Percentiles rank a stretch among this genome's conserved stretches.
Conservation (phyloP, 31 red algal species). For the Asparagopsis taxiformis region DNA sequence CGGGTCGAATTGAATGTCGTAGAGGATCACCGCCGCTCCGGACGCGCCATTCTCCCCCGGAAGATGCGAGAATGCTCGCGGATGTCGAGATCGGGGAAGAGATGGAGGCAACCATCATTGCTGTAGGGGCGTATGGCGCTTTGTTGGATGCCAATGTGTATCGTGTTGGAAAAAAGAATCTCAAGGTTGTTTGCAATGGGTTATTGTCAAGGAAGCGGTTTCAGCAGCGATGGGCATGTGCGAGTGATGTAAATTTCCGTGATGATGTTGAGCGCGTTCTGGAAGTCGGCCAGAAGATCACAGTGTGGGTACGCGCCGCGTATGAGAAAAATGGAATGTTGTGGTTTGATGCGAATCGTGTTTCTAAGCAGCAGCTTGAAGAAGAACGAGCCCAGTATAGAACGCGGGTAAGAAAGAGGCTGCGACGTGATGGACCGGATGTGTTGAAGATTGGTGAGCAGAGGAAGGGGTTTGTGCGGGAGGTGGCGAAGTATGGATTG, state of each 20-base stretch:
- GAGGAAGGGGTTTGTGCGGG: constrained; percentile 33
- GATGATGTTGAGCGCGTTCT: constrained; percentile 27
- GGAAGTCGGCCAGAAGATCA: constrained; percentile 24
- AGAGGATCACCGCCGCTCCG: neutral
- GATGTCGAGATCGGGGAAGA: constrained; percentile 32
- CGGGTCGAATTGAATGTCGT: constrained; percentile 43
- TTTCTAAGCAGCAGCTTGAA: constrained; percentile 17
- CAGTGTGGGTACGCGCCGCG: constrained; percentile 58
- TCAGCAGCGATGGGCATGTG: constrained; percentile 36
- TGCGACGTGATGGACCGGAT: neutral
- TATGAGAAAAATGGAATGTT: constrained; percentile 28
- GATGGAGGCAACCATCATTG: constrained; percentile 17
- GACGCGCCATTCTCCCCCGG: neutral
- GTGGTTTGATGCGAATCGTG: constrained; percentile 35
- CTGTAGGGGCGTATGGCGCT: constrained; percentile 37
- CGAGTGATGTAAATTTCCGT: constrained; percentile 21
- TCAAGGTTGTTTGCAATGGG: constrained; percentile 9
- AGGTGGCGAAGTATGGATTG: constrained; percentile 28
- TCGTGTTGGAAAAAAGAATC: constrained; percentile 16
- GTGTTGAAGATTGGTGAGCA: constrained; percentile 7
- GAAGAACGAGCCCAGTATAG: constrained; percentile 16
- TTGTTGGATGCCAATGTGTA: constrained; percentile 41
- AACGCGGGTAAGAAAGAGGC: constrained; percentile 2
- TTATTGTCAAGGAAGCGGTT: constrained; percentile 41
- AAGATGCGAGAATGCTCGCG: constrained; percentile 6